These are phyloP conservation scores for Biscogniauxia marginata DNA, from an alignment of 2,329 filamentous ascomycete species.

Conservation along the genomic window DNA sequence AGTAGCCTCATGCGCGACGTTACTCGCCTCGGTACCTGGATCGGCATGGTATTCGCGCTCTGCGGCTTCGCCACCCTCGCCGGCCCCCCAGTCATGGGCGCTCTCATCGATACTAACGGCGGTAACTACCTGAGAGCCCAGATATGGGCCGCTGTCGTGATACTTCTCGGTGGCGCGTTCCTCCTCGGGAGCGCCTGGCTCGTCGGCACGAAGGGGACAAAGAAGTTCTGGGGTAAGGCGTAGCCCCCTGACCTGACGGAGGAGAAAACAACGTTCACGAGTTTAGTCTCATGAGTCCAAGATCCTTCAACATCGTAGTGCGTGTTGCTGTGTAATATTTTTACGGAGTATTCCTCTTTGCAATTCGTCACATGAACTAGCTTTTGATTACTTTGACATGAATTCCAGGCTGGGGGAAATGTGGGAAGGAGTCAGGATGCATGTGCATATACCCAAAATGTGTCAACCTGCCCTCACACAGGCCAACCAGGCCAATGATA, in stretches of 20 bases:
- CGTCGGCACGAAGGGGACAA: background rate
- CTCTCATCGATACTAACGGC: slow-evolving; percentile 21
- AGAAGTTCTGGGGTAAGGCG: slow-evolving; percentile 1
- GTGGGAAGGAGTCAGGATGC: too few species aligned
- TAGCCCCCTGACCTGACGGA: background rate
- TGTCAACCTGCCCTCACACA: too few species aligned
- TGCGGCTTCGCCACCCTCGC: slow-evolving; percentile 24
- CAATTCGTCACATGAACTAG: background rate
- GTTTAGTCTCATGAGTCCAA: background rate
- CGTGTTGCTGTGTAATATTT: background rate
- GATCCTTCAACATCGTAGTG: too few species aligned
- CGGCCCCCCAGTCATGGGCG: slow-evolving; percentile 25
- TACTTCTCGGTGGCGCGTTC: slow-evolving; percentile 11
- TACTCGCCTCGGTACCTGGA: slow-evolving; percentile 25
- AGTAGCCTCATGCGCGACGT: slow-evolving; percentile 21
- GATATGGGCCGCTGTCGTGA: slow-evolving; percentile 20
- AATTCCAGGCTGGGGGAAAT: too few species aligned
- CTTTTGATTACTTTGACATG: too few species aligned
- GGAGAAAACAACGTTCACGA: background rate
- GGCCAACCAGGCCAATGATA: too few species aligned
- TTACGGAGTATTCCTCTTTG: background rate
- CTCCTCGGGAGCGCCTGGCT: slow-evolving; percentile 11
- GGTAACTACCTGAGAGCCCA: slow-evolving; percentile 22
- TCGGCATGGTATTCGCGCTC: slow-evolving; percentile 24
- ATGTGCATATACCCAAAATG: too few species aligned